These are phyloP conservation scores for Pichia paraexigua DNA, from an alignment of 805 yeast species.

Conservation along the genomic window DNA sequence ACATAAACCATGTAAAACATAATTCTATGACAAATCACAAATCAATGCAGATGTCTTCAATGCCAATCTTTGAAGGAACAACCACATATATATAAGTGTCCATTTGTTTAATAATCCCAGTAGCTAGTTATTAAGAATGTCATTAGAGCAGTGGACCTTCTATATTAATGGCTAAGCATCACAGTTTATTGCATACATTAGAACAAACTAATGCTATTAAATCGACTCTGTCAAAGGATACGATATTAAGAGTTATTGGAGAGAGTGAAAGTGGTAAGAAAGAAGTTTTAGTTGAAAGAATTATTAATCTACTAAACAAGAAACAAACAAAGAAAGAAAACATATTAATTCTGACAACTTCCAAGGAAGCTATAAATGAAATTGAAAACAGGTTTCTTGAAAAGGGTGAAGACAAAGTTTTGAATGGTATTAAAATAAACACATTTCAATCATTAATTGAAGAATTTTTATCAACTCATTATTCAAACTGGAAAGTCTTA, in stretches of 20 bases:
- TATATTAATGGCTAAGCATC: neutral
- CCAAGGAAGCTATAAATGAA: neutral
- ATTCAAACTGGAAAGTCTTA: constrained; percentile 1
- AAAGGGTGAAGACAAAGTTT: neutral
- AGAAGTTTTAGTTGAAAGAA: neutral
- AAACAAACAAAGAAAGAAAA: neutral
- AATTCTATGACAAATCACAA: neutral
- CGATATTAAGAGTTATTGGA: neutral
- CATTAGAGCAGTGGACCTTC: neutral
- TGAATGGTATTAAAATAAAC: neutral
- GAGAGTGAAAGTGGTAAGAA: neutral
- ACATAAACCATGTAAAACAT: no score
- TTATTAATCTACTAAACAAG: neutral
- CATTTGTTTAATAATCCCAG: neutral
- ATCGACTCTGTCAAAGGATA: neutral
- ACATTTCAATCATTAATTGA: neutral
- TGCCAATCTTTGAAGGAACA: neutral
- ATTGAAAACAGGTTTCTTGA: neutral
- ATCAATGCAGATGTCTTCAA: neutral
- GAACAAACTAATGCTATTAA: neutral
- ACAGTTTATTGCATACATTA: neutral
- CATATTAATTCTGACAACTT: constrained; percentile 1
- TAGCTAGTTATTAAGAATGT: neutral
- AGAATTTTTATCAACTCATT: neutral
- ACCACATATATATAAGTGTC: neutral